phyloP scores from a whole-genome alignment of 2,329 filamentous ascomycete species.

The Rhynchosporium secalis region DNA sequence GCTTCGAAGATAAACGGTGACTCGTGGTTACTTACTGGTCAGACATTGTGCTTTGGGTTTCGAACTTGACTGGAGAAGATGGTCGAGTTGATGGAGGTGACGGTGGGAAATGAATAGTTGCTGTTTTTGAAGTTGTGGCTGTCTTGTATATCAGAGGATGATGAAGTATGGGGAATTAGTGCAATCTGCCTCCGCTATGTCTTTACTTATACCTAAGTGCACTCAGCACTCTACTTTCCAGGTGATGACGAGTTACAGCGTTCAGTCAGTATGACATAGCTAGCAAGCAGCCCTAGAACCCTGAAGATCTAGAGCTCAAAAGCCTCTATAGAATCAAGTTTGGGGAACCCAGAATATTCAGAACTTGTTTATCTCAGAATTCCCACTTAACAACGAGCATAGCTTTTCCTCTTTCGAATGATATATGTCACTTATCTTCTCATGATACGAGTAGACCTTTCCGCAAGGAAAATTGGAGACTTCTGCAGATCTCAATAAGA shows the following conservation, averaged over 20 bases:
- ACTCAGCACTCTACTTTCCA: neutral
- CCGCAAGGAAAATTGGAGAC: neutral
- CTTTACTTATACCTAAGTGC: neutral
- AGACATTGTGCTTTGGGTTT: constrained; percentile 30
- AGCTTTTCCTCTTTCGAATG: neutral
- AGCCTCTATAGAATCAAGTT: constrained; percentile 5
- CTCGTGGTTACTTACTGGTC: constrained; percentile 28
- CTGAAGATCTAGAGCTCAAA: neutral
- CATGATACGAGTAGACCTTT: neutral
- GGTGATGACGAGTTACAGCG: neutral
- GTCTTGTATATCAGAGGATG: neutral
- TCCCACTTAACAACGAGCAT: neutral
- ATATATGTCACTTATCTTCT: constrained; percentile 1
- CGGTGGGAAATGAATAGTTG: constrained; percentile 20
- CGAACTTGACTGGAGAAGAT: constrained; percentile 11
- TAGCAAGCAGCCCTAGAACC: constrained; percentile 2
- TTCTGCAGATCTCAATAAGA: neutral
- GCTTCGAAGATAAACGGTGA: neutral
- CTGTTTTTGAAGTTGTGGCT: neutral
- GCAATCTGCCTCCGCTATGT: neutral
- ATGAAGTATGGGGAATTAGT: neutral
- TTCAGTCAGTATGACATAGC: constrained; percentile 12
- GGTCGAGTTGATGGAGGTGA: constrained; percentile 20
- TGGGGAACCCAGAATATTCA: neutral
- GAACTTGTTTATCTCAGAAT: neutral